Evolutionary conservation across 1,284 basidiomycete genomes (phyloP).

Genomic region (Trichosporon faecale): DNA sequence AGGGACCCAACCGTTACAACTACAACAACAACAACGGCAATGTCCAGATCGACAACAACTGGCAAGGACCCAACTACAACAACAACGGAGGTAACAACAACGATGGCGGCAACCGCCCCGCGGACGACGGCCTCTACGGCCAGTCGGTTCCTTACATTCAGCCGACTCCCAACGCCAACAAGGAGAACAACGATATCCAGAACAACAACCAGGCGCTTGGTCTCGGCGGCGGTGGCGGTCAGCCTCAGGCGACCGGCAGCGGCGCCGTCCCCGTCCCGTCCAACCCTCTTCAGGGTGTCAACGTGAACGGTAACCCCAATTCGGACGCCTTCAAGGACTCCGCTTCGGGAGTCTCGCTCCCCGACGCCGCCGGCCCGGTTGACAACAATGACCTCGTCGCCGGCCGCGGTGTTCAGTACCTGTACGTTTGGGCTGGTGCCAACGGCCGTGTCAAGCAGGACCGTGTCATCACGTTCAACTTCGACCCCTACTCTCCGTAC

Average conservation of each 20-base stretch:
- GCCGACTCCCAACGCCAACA: slow-evolving; percentile 4
- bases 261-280: not conserved
- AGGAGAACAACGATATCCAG: slow-evolving; percentile 1
- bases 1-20: not conserved
- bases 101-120: not conserved
- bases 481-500: slow-evolving; percentile 14
- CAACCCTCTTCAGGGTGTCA: not conserved
- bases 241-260: not conserved
- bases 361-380: not conserved
- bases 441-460: slow-evolving; percentile 16
- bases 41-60: not conserved
- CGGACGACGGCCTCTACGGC: not conserved
- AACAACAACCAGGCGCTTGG: slow-evolving; percentile 9
- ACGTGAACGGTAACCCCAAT: slow-evolving; percentile 5
- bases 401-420: slow-evolving; percentile 16
- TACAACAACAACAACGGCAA: not conserved
- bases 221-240: not conserved
- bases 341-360: not conserved
- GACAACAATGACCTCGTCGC: slow-evolving; percentile 6
- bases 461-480: slow-evolving; percentile 24
- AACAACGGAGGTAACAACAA: not conserved
- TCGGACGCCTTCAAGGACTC: not conserved
- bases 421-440: slow-evolving; percentile 23
- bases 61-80: not conserved
- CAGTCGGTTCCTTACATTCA: not conserved